Base-by-base conservation (phyloP, 1,139 yeast species). In the Geotrichum reessii region DNA sequence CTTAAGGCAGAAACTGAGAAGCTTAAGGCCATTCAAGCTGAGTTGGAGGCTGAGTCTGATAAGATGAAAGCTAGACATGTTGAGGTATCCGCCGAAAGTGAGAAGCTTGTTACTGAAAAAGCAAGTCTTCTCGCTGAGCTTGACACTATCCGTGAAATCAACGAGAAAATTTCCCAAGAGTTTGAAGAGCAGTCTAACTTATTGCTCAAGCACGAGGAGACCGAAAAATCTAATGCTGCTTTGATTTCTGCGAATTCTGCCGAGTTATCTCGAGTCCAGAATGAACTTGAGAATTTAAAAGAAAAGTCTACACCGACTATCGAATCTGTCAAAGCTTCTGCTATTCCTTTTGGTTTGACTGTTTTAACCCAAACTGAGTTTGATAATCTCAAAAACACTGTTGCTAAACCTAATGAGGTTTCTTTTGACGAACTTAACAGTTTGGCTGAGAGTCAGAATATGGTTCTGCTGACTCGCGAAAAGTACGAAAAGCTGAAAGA, bases 381-480 rank as follows among this genome's bases (percentile, higher is more conserved):
- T 27, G n/a, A 12, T 6, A 27, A 40, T 8, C 49, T 54, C n/a
- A 37, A 25, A 8, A 14, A 40, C 27, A 48, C 56, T 11, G 47
- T 37, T 21, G n/a, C 54, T 28, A 44, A 27, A 9, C 49, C 56
- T 5, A 53, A 24, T 25, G 37, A 40, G 28, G 17, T 24, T n/a
- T 37, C 47, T 19, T 6, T 25, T 14, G 42, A 17, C 33, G 53
- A 50, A n/a, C 31, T 44, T 3, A 33, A 25, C 17, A 22, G 25
- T 14, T 24, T 52, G 12, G 55, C 55, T 9, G 22, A 52, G 7
- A 48, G 42, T 11, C 33, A 33, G 11, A 44, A 44, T 42, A 42
- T 67, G 57, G 69, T 71, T 2, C 62, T 68, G 6, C 21, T 58
- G 25, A 33, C 37, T 42, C 40, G 52, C 17, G 60, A 50, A 2